Evolutionary conservation across 495 filamentous ascomycete species (phyloP).

Genomic region (Xylaria cubensis): DNA sequence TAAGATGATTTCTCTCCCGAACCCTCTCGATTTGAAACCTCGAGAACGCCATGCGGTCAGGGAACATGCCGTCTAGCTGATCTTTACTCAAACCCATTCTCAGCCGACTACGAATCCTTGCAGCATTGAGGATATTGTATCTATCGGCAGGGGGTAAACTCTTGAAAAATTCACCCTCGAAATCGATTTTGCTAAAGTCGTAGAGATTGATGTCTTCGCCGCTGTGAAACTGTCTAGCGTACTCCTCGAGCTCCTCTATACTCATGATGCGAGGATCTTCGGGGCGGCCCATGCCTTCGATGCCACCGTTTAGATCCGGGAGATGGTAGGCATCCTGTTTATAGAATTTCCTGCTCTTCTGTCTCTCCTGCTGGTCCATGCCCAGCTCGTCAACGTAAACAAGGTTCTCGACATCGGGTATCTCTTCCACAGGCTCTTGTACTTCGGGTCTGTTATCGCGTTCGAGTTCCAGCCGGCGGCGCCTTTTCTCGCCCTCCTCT

Average conservation of each 20-base stretch:
- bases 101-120: constrained; percentile 81
- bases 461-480: constrained; percentile 50
- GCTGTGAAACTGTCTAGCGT: constrained; percentile 86
- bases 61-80: constrained; percentile 94
- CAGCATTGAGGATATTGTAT: constrained; percentile 96
- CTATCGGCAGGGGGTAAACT: constrained; percentile 88
- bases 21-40: constrained; percentile 96
- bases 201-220: constrained; percentile 98
- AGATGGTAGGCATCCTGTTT: constrained; percentile 95
- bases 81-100: constrained; percentile 97
- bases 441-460: constrained; percentile 32
- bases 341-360: constrained; percentile 76
- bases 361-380: constrained; percentile 79
- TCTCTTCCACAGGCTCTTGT: constrained; percentile 66
- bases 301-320: constrained; percentile 75
- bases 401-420: constrained; percentile 67
- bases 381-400: constrained; percentile 89
- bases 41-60: constrained; percentile 96
- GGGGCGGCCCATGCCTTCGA: constrained; percentile 84
- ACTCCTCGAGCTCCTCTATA: constrained; percentile 88
- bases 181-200: constrained; percentile 98
- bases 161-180: constrained; percentile 89
- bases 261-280: constrained; percentile 96
- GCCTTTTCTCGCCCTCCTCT: constrained; percentile 74
- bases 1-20: constrained; percentile 89